Conservation (phyloP, 345 rosid species). For the Ceriops decandra region DNA sequence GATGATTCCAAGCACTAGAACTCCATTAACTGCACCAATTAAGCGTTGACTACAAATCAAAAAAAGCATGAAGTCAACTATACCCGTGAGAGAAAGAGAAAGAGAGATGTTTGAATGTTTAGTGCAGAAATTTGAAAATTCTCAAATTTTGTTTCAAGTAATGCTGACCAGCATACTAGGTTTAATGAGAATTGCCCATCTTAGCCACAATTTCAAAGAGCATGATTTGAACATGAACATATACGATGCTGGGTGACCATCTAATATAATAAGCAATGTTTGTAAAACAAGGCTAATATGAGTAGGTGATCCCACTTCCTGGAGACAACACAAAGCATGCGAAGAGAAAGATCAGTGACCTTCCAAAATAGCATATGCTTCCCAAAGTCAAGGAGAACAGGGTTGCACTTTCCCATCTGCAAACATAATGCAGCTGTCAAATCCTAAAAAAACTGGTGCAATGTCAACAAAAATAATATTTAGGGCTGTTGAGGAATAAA, state of each 20-base stretch:
- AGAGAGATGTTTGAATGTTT: no score
- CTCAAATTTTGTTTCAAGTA: no score
- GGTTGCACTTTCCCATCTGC: constrained; percentile 91
- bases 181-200: no score
- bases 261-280: not conserved
- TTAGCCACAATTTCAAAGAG: no score
- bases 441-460: constrained; percentile 18
- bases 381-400: constrained; percentile 70
- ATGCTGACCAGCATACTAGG: no score
- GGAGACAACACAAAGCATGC: not conserved
- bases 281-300: not conserved
- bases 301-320: not conserved
- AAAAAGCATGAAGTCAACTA: constrained; percentile 8
- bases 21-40: constrained; percentile 81
- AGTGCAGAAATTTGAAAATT: no score
- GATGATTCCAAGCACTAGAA: constrained; percentile 65
- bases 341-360: constrained; percentile 37
- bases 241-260: no score
- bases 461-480: constrained; percentile 1
- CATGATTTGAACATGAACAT: no score
- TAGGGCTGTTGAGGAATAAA: not conserved
- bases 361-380: constrained; percentile 84
- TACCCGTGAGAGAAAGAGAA: not conserved
- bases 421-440: constrained; percentile 40
- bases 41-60: constrained; percentile 71